Conservation (phyloP, 352 stramenopile genomes). For the Bremia lactucae region DNA sequence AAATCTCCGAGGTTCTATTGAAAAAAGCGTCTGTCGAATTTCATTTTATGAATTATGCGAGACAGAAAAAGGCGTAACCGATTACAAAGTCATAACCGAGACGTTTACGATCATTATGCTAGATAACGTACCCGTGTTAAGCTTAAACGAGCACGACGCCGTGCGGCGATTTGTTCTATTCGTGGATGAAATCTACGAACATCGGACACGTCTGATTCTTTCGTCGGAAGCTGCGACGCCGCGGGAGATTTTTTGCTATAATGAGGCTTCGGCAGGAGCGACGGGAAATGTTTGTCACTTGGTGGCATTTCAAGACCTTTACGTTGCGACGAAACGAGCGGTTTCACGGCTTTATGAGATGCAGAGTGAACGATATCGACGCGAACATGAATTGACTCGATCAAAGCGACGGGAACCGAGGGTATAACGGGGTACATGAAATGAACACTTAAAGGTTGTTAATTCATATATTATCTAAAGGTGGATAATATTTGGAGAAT, state of each 20-base stretch:
- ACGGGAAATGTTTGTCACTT: conserved; percentile 58
- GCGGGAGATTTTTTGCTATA: conserved; percentile 57
- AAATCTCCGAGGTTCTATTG: conserved; percentile 26
- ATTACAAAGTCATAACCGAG: conserved; percentile 91
- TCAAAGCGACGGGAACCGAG: too few species aligned
- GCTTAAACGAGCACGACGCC: conserved; percentile 84
- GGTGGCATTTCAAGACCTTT: conserved; percentile 57
- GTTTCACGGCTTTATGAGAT: conserved; percentile 83
- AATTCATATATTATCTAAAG: too few species aligned
- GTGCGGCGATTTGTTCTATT: conserved; percentile 95
- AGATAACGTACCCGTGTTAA: conserved; percentile 76
- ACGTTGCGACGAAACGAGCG: conserved; percentile 65
- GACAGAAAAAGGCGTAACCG: conserved; percentile 86
- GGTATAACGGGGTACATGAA: too few species aligned
- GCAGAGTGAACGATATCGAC: conserved; percentile 74
- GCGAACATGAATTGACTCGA: too few species aligned
- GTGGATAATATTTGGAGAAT: too few species aligned
- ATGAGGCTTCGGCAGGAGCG: conserved; percentile 42
- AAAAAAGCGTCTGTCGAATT: conserved; percentile 47
- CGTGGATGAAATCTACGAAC: conserved; percentile 96
- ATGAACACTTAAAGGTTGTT: too few species aligned
- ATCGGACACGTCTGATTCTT: conserved; percentile 45
- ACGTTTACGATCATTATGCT: conserved; percentile 89
- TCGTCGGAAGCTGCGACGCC: conserved; percentile 32
- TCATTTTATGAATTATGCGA: conserved; percentile 93